These are phyloP conservation scores for Eutrema heterophyllum DNA, from an alignment of 345 rosid species.

Conservation along the genomic window DNA sequence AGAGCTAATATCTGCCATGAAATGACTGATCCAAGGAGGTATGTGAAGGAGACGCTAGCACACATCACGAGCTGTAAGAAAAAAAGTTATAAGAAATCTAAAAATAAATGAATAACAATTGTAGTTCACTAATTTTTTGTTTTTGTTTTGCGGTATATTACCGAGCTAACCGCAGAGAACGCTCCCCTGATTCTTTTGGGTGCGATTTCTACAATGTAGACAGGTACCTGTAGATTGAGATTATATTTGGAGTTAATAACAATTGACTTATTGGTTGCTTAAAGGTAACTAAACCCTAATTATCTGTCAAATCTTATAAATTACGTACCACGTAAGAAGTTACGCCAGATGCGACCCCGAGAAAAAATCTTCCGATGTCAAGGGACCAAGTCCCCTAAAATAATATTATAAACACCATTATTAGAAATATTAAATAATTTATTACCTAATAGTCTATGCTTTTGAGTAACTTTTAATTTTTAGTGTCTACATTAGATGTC, in stretches of 20 bases:
- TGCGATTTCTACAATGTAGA: conserved; percentile 84
- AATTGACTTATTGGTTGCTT: background rate
- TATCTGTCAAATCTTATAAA: background rate
- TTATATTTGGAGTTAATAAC: background rate
- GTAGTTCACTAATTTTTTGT: background rate
- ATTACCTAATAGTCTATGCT: background rate
- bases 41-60: conserved; percentile 53
- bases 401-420: background rate
- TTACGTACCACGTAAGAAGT: conserved; percentile 71
- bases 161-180: conserved; percentile 53
- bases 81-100: background rate
- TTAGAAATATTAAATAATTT: background rate
- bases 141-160: background rate
- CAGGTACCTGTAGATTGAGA: conserved; percentile 45
- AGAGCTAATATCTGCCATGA: conserved; percentile 69
- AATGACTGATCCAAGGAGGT: conserved; percentile 59
- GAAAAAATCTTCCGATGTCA: conserved; percentile 57
- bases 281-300: background rate
- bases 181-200: conserved; percentile 74
- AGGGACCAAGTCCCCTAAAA: conserved; percentile 55
- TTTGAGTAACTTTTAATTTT: background rate
- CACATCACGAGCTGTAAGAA: conserved; percentile 65
- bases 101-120: background rate
- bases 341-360: conserved; percentile 76
- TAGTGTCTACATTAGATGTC: too few relatives aligned